These are phyloP conservation scores for Cytospora leucostoma DNA, from an alignment of 2,329 filamentous ascomycete genomes.

Conservation along the genomic window DNA sequence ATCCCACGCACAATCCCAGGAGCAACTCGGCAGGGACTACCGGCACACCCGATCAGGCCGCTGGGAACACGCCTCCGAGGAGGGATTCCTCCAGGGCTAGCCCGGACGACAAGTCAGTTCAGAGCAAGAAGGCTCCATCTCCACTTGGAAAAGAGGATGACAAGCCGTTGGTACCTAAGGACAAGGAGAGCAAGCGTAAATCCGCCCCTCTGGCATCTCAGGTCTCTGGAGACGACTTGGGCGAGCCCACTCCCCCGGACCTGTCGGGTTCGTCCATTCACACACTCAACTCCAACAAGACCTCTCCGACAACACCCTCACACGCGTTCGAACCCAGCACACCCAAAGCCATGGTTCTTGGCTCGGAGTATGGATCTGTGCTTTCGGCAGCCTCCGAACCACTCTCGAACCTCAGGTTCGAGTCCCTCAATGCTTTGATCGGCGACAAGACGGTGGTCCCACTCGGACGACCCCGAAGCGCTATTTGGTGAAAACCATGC, in stretches of 20 bases:
- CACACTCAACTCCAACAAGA: constrained; percentile 14
- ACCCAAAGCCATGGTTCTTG: constrained; percentile 34
- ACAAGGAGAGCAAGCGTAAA: not conserved
- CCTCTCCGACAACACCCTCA: constrained; percentile 25
- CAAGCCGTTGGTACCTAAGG: not conserved
- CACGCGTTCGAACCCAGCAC: constrained; percentile 35
- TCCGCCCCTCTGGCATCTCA: not conserved
- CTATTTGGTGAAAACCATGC: constrained; percentile 8
- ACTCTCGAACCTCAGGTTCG: not conserved
- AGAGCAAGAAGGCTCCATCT: not conserved
- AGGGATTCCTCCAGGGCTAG: not conserved
- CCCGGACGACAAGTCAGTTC: not conserved
- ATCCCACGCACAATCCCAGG: not conserved
- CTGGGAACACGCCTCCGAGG: not conserved
- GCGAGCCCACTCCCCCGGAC: not conserved
- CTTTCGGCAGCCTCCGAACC: constrained; percentile 4
- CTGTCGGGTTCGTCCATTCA: constrained; percentile 9
- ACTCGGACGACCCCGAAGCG: constrained; percentile 1
- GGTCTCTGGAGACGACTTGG: not conserved
- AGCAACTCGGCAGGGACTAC: not conserved
- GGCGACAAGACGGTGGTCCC: not conserved
- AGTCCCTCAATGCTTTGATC: not conserved
- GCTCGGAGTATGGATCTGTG: not conserved
- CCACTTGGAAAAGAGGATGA: not conserved
- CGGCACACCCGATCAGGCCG: not conserved